Percentiles rank a stretch among this genome's conserved stretches.
phyloP scores from a whole-genome alignment of 2,329 filamentous ascomycete species.

The Cucurbitaria berberidis region DNA sequence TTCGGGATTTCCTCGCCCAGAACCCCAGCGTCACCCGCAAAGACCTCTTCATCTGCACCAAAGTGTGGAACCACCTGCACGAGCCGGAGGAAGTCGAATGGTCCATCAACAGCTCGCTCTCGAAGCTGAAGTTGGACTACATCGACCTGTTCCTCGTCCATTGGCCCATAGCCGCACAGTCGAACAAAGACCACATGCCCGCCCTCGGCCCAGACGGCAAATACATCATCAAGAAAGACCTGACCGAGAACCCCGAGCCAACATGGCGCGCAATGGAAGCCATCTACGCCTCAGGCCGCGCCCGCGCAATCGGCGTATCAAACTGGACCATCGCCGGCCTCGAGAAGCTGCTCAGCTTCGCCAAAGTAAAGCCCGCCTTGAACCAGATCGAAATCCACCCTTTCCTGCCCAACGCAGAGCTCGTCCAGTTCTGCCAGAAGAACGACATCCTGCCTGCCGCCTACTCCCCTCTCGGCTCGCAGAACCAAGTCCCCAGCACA shows the following conservation, averaged over 20 bases:
- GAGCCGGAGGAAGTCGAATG: slow-evolving; percentile 66
- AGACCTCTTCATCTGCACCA: slow-evolving; percentile 76
- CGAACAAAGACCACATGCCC: slow-evolving; percentile 59
- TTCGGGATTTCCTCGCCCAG: slow-evolving; percentile 63
- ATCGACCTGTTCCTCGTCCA: slow-evolving; percentile 77
- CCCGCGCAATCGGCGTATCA: slow-evolving; percentile 72
- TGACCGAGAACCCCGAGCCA: slow-evolving; percentile 70
- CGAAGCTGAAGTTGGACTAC: slow-evolving; percentile 66
- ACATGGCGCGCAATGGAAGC: slow-evolving; percentile 73
- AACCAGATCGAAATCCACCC: slow-evolving; percentile 80
- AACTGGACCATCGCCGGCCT: slow-evolving; percentile 74
- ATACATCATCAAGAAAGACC: slow-evolving; percentile 67
- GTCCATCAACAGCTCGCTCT: slow-evolving; percentile 66
- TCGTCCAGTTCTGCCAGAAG: slow-evolving; percentile 63
- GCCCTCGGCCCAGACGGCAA: slow-evolving; percentile 62
- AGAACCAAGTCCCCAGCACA: slow-evolving; percentile 71
- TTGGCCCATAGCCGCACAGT: slow-evolving; percentile 60
- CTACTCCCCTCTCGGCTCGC: slow-evolving; percentile 72
- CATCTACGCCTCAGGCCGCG: slow-evolving; percentile 65
- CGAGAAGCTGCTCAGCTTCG: slow-evolving; percentile 69
- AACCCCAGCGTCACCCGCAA: slow-evolving; percentile 62
- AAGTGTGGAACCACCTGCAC: slow-evolving; percentile 66
- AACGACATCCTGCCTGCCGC: slow-evolving; percentile 67
- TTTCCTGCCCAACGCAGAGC: slow-evolving; percentile 69
- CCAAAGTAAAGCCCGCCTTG: slow-evolving; percentile 69